Conservation (phyloP, 139 green algal species). For the Eudorina sp. region DNA sequence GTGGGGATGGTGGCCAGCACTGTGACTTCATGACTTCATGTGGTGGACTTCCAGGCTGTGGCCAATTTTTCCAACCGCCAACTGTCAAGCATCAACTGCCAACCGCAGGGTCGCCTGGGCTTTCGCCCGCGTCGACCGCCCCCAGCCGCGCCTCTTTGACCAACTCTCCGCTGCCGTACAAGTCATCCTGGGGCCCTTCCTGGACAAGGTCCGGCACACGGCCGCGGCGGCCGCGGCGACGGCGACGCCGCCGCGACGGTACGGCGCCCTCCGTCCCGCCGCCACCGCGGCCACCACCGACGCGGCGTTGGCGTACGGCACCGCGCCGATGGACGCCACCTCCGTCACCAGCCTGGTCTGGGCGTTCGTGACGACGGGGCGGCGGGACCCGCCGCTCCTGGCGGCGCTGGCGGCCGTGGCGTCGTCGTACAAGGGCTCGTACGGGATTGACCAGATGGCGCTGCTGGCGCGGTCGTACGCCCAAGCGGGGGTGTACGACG, state of each 20-base stretch:
- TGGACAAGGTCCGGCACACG: background rate
- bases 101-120: slow-evolving; percentile 34
- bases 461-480: slow-evolving; percentile 3
- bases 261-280: background rate
- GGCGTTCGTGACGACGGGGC: background rate
- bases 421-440: slow-evolving; percentile 12
- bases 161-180: background rate
- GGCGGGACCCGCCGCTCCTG: background rate
- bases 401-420: slow-evolving; percentile 4
- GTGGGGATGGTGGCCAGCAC: no score
- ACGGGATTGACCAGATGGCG: slow-evolving; percentile 22
- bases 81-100: no score
- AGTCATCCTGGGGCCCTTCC: background rate
- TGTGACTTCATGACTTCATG: no score
- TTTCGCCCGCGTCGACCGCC: background rate
- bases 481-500: background rate
- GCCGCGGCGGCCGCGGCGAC: background rate
- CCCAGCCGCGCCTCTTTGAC: background rate
- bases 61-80: no score
- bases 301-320: background rate
- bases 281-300: background rate
- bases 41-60: no score
- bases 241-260: background rate
- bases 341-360: slow-evolving; percentile 14
- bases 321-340: slow-evolving; percentile 4